Evolutionary conservation across 129 eudicot genomes (phyloP).

Genomic region (Mikania micrantha): DNA sequence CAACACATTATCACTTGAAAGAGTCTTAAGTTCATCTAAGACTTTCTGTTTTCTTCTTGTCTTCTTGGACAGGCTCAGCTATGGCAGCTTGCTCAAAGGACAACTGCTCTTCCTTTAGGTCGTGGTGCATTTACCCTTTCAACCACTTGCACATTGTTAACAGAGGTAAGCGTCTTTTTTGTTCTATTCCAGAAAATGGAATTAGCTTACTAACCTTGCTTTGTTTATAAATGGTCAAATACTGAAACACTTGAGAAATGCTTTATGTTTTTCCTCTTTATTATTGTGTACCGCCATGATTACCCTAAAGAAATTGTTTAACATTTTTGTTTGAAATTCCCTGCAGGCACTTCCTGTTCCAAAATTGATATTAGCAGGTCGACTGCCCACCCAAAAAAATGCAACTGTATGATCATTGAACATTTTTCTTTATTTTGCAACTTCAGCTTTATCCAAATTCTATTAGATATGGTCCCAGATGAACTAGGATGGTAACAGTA

Average conservation of each 20-base stretch:
- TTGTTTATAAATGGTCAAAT: background rate
- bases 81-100: conserved; percentile 99
- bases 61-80: conserved; percentile 62
- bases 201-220: conserved; percentile 15
- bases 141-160: conserved; percentile 79
- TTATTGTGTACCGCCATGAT: conserved; percentile 1
- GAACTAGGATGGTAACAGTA: background rate
- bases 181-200: background rate
- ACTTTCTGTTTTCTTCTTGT: conserved; percentile 11
- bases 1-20: background rate
- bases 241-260: conserved; percentile 10
- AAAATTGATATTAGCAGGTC: conserved; percentile 90
- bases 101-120: conserved; percentile 92
- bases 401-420: conserved; percentile 57
- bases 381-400: conserved; percentile 95
- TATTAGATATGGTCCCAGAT: background rate
- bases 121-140: conserved; percentile 99
- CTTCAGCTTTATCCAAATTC: background rate
- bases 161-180: conserved; percentile 55
- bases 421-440: background rate
- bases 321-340: background rate
- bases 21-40: background rate
- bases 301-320: conserved; percentile 13
- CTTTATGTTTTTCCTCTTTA: background rate
- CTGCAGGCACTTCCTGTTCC: conserved; percentile 94